Percentiles rank a stretch among this genome's conserved stretches.
These are phyloP conservation scores for Globisporangium okanoganense DNA, from an alignment of 352 stramenopile genomes.

Conservation along the genomic window DNA sequence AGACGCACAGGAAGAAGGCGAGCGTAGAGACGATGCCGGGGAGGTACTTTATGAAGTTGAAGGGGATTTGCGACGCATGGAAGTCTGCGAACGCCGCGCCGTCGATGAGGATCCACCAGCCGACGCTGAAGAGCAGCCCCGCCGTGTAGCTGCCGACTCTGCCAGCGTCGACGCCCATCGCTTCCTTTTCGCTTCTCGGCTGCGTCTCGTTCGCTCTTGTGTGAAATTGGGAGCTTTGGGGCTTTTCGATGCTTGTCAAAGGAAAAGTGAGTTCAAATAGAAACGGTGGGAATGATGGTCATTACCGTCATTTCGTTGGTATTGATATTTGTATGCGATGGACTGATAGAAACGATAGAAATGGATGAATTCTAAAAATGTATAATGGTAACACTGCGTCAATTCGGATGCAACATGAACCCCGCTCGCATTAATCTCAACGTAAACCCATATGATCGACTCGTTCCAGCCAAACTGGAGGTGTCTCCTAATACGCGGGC, in stretches of 20 bases:
- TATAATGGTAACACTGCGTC: not conserved
- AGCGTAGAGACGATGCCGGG: slow-evolving; percentile 52
- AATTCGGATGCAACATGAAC: not conserved
- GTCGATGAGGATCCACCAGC: slow-evolving; percentile 63
- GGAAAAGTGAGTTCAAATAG: not conserved
- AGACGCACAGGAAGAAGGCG: slow-evolving; percentile 49
- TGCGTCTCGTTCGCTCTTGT: not conserved
- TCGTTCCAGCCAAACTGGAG: not conserved
- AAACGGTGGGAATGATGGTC: slow-evolving; percentile 1
- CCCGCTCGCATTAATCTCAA: not conserved
- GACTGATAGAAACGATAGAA: not conserved
- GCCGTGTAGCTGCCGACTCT: slow-evolving; percentile 42
- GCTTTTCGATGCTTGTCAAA: slow-evolving; percentile 11
- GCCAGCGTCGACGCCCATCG: slow-evolving; percentile 25
- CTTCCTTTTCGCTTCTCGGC: not conserved
- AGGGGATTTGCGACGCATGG: slow-evolving; percentile 48
- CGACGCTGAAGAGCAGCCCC: slow-evolving; percentile 46
- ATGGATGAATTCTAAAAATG: not conserved
- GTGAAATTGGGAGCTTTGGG: not conserved
- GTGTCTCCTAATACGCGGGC: not conserved
- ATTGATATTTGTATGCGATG: not conserved
- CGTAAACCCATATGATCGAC: not conserved
- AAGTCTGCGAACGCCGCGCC: slow-evolving; percentile 38
- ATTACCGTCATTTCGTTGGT: not conserved
- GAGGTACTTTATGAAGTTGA: slow-evolving; percentile 56